These are phyloP conservation scores for Mycena epipterygia DNA, from an alignment of 768 basidiomycete species.

Conservation along the genomic window DNA sequence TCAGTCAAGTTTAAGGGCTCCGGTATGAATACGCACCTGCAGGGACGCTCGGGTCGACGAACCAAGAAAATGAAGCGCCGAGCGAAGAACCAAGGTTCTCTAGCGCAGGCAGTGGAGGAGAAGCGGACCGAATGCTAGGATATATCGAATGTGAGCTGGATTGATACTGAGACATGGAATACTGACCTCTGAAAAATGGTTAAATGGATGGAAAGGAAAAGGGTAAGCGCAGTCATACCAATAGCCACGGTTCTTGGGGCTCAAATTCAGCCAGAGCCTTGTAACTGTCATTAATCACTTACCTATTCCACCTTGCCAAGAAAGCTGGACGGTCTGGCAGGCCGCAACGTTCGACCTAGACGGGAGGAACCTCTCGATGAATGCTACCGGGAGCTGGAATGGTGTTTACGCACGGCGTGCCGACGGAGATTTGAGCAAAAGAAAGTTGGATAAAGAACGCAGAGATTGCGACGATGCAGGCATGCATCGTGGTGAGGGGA, in stretches of 20 bases:
- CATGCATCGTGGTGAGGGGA: constrained; percentile 20
- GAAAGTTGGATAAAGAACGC: constrained; percentile 27
- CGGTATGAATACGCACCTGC: neutral
- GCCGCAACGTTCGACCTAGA: neutral
- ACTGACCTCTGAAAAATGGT: constrained; percentile 17
- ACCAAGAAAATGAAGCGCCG: constrained; percentile 14
- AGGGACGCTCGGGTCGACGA: neutral
- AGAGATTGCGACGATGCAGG: constrained; percentile 20
- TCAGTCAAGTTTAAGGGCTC: neutral
- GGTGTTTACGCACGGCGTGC: constrained; percentile 24
- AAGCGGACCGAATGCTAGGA: constrained; percentile 18
- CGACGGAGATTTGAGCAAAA: constrained; percentile 17
- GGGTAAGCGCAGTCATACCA: constrained; percentile 7
- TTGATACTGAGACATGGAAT: neutral
- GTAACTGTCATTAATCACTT: neutral
- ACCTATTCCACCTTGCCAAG: constrained; percentile 29
- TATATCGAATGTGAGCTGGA: neutral
- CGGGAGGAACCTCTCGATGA: neutral
- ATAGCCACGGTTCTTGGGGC: neutral
- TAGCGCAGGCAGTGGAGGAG: neutral
- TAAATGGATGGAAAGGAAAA: neutral
- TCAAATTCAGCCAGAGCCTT: neutral
- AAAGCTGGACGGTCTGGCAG: neutral
- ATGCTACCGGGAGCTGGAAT: neutral
- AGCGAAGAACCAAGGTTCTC: neutral